Conservation (phyloP, 192 early-diverging fungal species). For the Coemansia aciculifera region DNA sequence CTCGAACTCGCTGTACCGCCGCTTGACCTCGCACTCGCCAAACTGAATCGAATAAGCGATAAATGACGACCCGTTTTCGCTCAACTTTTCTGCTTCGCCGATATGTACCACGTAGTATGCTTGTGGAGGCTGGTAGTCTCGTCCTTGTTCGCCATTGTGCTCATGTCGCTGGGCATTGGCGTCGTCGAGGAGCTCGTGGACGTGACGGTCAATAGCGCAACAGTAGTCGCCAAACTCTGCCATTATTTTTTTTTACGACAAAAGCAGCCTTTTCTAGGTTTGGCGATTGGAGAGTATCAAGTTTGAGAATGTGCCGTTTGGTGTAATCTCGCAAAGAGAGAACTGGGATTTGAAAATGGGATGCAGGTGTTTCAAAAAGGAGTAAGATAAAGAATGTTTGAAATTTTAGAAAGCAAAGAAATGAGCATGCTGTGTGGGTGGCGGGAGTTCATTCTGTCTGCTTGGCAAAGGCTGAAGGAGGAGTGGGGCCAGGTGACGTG, state of each 20-base stretch:
- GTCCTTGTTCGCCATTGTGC: constrained; percentile 15
- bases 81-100: constrained; percentile 48
- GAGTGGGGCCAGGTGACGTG: neutral
- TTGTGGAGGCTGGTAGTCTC: constrained; percentile 46
- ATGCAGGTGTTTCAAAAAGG: neutral
- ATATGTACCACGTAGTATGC: constrained; percentile 45
- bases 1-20: constrained; percentile 97
- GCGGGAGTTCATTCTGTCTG: no score
- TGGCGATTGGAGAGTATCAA: neutral
- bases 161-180: constrained; percentile 35
- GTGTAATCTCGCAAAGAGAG: neutral
- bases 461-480: no score
- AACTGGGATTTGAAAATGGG: neutral
- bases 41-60: constrained; percentile 46
- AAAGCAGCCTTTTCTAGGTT: neutral
- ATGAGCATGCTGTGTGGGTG: neutral
- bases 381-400: neutral
- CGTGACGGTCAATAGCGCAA: constrained; percentile 48
- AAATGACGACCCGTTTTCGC: constrained; percentile 47
- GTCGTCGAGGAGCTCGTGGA: constrained; percentile 52
- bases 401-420: neutral
- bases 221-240: constrained; percentile 53
- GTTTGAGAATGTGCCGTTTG: no score
- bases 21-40: constrained; percentile 61
- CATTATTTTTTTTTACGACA: constrained; percentile 15